phyloP scores from a whole-genome alignment of 306 rosid species.

The Abrus precatorius region DNA sequence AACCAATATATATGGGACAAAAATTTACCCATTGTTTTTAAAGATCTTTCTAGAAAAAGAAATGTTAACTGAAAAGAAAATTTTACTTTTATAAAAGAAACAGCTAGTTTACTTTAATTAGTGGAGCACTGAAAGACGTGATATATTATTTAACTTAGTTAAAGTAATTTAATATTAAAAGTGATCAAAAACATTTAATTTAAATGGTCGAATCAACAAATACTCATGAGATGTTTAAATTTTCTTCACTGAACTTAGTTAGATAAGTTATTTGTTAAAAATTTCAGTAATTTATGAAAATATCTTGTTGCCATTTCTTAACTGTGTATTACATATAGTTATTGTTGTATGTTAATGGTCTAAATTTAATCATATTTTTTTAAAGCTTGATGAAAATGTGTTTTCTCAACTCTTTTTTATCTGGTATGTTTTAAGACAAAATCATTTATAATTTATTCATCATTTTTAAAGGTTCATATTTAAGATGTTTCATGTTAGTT shows the following conservation, averaged over 20 bases:
- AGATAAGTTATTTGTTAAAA: not conserved
- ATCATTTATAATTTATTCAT: no score
- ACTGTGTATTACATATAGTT: not conserved
- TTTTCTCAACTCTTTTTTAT: not conserved
- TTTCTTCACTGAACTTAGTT: not conserved
- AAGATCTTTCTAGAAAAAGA: not conserved
- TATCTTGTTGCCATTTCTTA: not conserved
- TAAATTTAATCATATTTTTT: slow-evolving; percentile 22
- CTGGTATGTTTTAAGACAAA: no score
- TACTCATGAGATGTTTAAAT: no score
- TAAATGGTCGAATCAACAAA: not conserved
- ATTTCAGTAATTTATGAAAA: not conserved
- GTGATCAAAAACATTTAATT: slow-evolving; percentile 16
- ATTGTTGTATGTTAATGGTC: slow-evolving; percentile 6
- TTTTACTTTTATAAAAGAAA: not conserved
- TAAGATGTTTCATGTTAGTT: no score
- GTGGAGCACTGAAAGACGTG: slow-evolving; percentile 41
- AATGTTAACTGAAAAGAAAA: not conserved
- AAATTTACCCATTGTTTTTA: not conserved
- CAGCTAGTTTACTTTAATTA: slow-evolving; percentile 29
- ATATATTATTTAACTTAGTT: slow-evolving; percentile 7
- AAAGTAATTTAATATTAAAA: not conserved
- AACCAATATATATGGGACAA: not conserved
- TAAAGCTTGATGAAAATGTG: no score
- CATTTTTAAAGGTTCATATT: no score